Percentiles rank a stretch among this genome's conserved stretches.
phyloP scores from a whole-genome alignment of 2,329 filamentous ascomycete species.

The Talaromyces marneffei region DNA sequence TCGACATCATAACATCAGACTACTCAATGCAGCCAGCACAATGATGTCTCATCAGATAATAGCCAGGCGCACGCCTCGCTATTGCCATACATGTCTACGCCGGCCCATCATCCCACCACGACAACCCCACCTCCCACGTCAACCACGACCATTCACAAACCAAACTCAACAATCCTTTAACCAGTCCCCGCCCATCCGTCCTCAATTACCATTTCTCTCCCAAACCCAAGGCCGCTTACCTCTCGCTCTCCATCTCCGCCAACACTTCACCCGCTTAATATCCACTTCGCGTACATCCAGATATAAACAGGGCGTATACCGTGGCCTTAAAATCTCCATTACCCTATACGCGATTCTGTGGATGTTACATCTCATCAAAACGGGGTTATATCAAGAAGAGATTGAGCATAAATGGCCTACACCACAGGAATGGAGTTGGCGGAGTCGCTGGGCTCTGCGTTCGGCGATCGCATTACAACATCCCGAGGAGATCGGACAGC shows the following conservation, averaged over 20 bases:
- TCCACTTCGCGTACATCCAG: constrained; percentile 62
- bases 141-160: constrained; percentile 52
- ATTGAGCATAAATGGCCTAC: constrained; percentile 73
- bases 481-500: constrained; percentile 48
- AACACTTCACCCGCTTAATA: constrained; percentile 61
- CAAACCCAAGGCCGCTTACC: constrained; percentile 25
- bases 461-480: constrained; percentile 57
- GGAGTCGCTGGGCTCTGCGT: constrained; percentile 63
- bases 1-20: background rate
- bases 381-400: constrained; percentile 65
- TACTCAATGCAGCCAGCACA: constrained; percentile 1
- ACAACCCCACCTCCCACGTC: constrained; percentile 19
- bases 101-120: constrained; percentile 19
- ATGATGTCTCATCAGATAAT: constrained; percentile 33
- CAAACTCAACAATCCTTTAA: constrained; percentile 50
- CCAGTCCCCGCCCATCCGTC: constrained; percentile 47
- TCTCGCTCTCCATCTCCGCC: constrained; percentile 46
- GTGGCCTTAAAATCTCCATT: constrained; percentile 63
- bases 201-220: constrained; percentile 62
- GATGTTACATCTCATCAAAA: constrained; percentile 56
- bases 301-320: constrained; percentile 48
- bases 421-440: constrained; percentile 72
- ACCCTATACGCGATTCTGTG: constrained; percentile 65
- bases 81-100: constrained; percentile 28
- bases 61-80: constrained; percentile 36